Conservation (phyloP, 306 rosid genomes). For the Pterocarpus macrocarpus region DNA sequence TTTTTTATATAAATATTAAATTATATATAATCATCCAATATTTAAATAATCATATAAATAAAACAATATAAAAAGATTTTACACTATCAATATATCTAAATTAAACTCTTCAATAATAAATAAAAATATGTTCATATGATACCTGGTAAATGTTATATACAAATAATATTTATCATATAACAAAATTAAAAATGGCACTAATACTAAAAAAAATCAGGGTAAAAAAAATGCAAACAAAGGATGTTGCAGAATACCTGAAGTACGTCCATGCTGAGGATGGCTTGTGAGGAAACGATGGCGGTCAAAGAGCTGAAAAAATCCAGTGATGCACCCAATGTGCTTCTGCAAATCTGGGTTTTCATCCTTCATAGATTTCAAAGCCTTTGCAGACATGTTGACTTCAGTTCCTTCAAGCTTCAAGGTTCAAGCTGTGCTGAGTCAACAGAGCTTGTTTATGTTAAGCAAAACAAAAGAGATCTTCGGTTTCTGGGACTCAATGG, state of each 20-base stretch:
- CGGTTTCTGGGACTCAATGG: not conserved
- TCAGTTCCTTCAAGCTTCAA: constrained; percentile 40
- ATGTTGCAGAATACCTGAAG: constrained; percentile 56
- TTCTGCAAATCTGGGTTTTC: constrained; percentile 80
- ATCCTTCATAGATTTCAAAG: constrained; percentile 58
- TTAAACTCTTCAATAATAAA: no score
- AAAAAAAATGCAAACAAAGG: not conserved
- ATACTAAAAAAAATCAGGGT: no score
- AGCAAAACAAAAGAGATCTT: constrained; percentile 26
- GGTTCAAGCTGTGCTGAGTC: no score
- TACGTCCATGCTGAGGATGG: constrained; percentile 53
- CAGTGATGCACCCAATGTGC: constrained; percentile 89
- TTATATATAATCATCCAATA: no score
- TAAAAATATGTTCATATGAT: no score
- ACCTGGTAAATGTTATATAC: no score
- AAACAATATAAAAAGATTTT: not conserved
- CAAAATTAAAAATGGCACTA: no score
- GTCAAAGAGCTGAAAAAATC: constrained; percentile 81
- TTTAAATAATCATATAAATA: no score
- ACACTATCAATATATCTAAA: no score
- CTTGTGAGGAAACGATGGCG: constrained; percentile 71
- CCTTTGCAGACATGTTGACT: constrained; percentile 72
- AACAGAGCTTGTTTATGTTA: not conserved
- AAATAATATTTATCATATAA: no score
- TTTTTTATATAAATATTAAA: no score